Conservation (phyloP, 164 flowering plant genomes). For the Vitis cinerea region DNA sequence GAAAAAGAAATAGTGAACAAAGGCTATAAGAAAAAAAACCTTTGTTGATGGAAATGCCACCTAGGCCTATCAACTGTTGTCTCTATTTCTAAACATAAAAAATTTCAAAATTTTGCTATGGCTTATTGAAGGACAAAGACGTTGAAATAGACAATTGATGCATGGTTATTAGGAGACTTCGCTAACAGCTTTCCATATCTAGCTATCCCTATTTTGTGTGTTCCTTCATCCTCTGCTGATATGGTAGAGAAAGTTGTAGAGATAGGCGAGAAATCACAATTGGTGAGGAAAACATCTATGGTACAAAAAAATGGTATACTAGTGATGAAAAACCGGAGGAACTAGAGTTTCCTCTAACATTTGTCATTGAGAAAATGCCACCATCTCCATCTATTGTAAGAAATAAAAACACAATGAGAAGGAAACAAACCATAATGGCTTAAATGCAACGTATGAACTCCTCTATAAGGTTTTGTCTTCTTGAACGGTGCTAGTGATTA, state of each 20-base stretch:
- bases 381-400: conserved; percentile 30
- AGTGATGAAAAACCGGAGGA: conserved; percentile 96
- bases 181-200: conserved; percentile 64
- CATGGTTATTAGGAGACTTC: conserved; percentile 47
- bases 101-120: too few relatives aligned
- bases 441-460: conserved; percentile 57
- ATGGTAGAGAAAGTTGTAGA: conserved; percentile 77
- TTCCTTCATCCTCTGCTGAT: conserved; percentile 55
- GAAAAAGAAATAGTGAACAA: too few relatives aligned
- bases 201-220: conserved; percentile 63
- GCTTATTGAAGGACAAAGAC: too few relatives aligned
- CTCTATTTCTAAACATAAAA: too few relatives aligned
- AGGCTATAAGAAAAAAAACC: too few relatives aligned
- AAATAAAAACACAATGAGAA: conserved; percentile 21
- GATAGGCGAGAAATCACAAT: conserved; percentile 27
- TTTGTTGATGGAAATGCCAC: too few relatives aligned
- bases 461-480: conserved; percentile 79
- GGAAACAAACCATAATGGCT: neutral
- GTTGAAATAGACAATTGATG: neutral
- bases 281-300: too few relatives aligned
- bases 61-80: too few relatives aligned
- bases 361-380: conserved; percentile 47
- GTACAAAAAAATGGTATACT: conserved; percentile 73
- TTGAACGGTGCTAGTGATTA: conserved; percentile 9
- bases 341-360: conserved; percentile 64